phyloP scores from a whole-genome alignment of 73 alveolate genomes.

The Stentor coeruleus region DNA sequence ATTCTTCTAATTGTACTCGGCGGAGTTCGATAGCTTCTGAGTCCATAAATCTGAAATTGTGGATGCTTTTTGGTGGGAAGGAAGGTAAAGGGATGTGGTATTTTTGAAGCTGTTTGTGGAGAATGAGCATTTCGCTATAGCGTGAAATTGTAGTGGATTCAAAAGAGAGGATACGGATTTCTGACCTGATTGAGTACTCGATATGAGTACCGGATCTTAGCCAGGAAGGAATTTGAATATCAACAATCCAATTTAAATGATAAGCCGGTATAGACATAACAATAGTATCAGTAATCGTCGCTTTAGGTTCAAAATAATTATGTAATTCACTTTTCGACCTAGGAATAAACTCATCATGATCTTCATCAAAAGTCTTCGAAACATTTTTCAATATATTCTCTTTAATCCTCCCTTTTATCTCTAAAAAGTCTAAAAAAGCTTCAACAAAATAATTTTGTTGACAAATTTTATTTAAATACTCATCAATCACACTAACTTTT shows the following conservation, averaged over 20 bases:
- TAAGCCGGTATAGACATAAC: not conserved
- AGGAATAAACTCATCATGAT: not conserved
- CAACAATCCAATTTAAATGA: not conserved
- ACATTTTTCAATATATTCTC: not conserved
- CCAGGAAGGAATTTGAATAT: constrained; percentile 1
- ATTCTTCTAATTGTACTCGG: not conserved
- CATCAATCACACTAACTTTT: not conserved
- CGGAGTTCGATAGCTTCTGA: not conserved
- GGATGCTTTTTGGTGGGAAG: not conserved
- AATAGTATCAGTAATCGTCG: not conserved
- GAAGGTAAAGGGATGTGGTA: not conserved
- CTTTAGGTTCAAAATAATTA: not conserved
- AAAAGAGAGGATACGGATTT: not conserved
- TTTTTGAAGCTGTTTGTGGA: not conserved
- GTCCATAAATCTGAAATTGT: too few species aligned
- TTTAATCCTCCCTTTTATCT: not conserved
- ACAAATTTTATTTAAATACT: not conserved
- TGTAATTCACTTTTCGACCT: not conserved
- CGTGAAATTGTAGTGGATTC: not conserved
- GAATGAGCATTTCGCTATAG: not conserved
- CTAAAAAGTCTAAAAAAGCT: not conserved
- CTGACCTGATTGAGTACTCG: not conserved
- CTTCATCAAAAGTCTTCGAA: not conserved
- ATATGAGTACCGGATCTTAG: not conserved
- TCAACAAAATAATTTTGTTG: too few species aligned